Evolutionary conservation across 345 rosid species (phyloP).

Genomic region (Kandelia obovata): DNA sequence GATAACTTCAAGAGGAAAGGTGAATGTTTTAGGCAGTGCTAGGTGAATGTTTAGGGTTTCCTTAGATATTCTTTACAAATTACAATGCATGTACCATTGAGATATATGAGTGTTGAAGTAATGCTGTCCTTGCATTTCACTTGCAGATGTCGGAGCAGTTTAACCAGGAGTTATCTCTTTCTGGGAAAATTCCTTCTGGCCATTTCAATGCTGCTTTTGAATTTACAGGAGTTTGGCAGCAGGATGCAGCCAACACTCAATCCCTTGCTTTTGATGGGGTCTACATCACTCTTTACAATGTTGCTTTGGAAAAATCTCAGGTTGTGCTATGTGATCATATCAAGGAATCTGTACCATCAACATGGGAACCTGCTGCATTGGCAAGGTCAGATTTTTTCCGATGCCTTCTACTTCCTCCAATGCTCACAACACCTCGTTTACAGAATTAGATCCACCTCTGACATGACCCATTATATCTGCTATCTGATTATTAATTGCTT

Average conservation of each 20-base stretch:
- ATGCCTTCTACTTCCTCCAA: no score
- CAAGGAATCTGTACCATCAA: conserved; percentile 30
- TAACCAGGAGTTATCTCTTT: conserved; percentile 28
- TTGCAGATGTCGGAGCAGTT: conserved; percentile 36
- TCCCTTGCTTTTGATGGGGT: conserved; percentile 33
- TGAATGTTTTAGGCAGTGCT: no score
- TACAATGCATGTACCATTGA: no score
- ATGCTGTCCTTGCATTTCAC: neutral
- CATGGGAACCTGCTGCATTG: conserved; percentile 33
- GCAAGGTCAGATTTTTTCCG: conserved; percentile 16
- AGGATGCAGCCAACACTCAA: conserved; percentile 23
- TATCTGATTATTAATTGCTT: no score
- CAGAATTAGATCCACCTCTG: no score
- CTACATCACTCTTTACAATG: conserved; percentile 24
- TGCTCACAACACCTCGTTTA: no score
- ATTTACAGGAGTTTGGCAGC: conserved; percentile 28
- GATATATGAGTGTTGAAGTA: no score
- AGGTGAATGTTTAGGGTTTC: no score
- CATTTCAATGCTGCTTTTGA: conserved; percentile 32
- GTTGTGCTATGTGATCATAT: conserved; percentile 18
- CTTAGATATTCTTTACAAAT: no score
- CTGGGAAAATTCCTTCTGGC: conserved; percentile 33
- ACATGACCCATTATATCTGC: no score
- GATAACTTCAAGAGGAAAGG: no score
- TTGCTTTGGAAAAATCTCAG: conserved; percentile 28